Base-by-base conservation (phyloP, 208 protist species). In the Crithidia expoeki region DNA sequence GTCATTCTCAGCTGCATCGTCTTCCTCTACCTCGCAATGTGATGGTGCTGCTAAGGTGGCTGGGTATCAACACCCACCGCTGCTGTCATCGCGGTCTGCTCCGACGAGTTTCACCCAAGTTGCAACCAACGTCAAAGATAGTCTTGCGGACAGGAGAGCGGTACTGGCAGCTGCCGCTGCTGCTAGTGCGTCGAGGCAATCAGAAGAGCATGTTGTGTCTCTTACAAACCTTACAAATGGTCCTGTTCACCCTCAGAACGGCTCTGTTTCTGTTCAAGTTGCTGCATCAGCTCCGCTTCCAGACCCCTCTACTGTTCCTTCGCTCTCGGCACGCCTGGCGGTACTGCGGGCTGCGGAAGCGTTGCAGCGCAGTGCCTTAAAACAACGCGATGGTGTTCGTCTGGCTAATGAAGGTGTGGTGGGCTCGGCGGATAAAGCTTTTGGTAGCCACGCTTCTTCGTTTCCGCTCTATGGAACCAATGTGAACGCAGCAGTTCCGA, bases 291-390 rank as follows among this genome's bases (percentile, higher is more conserved):
- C 19, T 6, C n/a, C 55, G 38, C 38, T 71, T 44, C 72, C 63
- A 1, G 12, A 28, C 3, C 62, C 63, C 2, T 59, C 63, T 5
- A 62, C 64, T 1, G 56, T 67, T 10, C 30, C 56, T 21, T 67
- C 72, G 0, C 52, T 77, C 11, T 77, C 72, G 6, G 72, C 72
- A 1, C 63, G 72, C 2, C 36, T 77, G 47, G 64, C 72, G 25
- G 72, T 56, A 17, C 64, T 77, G 32, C 72, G 72, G 2, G 55
- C 72, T n/a, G 32, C 57, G 0, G 72, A 77, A 14, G 53, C 34
- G 32, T 10, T 25, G 2, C 72, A 72, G 64, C 58, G 58, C 23
- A n/a, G 3, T 0, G 32, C 52, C 5, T 28, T 70, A 40, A 25
- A 56, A 16, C 61, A 32, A 14, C 52, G 12, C 17, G 32, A 44